Conservation (phyloP, 768 basidiomycete species). For the Inosperma sp. region DNA sequence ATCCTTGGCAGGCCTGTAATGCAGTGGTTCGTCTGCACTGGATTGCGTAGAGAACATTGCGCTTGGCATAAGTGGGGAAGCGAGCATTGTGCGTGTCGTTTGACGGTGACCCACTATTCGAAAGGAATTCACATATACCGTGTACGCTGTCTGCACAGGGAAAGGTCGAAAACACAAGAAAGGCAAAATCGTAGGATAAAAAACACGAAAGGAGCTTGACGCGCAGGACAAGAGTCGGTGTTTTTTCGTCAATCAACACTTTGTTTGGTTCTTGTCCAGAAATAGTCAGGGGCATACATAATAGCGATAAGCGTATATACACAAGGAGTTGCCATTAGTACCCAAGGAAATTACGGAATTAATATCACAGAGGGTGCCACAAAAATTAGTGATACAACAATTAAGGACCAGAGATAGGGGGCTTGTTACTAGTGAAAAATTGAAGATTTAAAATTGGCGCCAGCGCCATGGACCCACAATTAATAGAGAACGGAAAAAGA, state of each 20-base stretch:
- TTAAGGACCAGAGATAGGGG: too few species aligned
- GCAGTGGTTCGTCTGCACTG: conserved; percentile 46
- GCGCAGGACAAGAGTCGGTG: background rate
- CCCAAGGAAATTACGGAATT: too few species aligned
- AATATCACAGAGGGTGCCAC: too few species aligned
- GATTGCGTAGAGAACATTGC: conserved; percentile 49
- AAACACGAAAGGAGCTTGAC: background rate
- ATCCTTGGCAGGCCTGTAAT: conserved; percentile 65
- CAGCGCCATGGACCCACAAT: too few species aligned
- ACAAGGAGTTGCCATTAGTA: too few species aligned
- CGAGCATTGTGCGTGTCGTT: conserved; percentile 51
- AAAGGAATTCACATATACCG: background rate
- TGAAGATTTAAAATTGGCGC: too few species aligned
- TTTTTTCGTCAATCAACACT: background rate
- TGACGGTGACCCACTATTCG: conserved; percentile 10
- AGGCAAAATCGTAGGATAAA: background rate
- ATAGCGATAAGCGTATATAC: too few species aligned
- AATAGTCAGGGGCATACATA: too few species aligned
- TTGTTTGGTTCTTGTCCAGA: too few species aligned
- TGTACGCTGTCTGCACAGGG: background rate
- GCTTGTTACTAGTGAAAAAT: too few species aligned
- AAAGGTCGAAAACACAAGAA: background rate
- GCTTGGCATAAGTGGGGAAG: conserved; percentile 54
- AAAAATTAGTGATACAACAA: too few species aligned
- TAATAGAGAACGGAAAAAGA: too few species aligned